Conservation (phyloP, 106 monocot species). For the Apostasia ramifera region DNA sequence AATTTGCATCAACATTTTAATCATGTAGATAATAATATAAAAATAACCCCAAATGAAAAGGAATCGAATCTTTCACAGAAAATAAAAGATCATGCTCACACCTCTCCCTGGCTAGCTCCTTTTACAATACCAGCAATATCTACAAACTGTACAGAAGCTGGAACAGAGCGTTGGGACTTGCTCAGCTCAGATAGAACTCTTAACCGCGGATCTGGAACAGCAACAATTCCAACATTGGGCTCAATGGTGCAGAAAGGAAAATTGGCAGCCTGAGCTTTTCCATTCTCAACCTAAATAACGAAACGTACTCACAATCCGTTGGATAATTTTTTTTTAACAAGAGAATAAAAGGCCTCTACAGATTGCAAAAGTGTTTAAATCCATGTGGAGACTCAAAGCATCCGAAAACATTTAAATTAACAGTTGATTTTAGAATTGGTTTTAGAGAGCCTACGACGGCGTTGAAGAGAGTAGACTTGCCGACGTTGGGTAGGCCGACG, state of each 20-base stretch:
- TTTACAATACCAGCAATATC: constrained; percentile 97
- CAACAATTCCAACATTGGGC: constrained; percentile 93
- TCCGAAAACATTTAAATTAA: too few relatives aligned
- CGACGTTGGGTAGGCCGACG: constrained; percentile 94
- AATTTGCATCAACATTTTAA: too few relatives aligned
- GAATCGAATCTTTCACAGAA: too few relatives aligned
- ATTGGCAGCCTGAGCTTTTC: constrained; percentile 98
- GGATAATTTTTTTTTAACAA: background rate
- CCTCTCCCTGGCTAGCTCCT: constrained; percentile 99
- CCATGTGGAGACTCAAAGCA: too few relatives aligned
- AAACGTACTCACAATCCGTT: constrained; percentile 40
- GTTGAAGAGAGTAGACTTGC: constrained; percentile 96
- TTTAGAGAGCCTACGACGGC: constrained; percentile 54
- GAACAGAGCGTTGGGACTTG: constrained; percentile 63
- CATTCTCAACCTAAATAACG: constrained; percentile 83
- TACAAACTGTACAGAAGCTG: constrained; percentile 89
- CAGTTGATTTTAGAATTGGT: too few relatives aligned
- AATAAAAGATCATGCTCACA: constrained; percentile 6
- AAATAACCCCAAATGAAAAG: too few relatives aligned
- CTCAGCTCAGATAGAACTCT: constrained; percentile 74
- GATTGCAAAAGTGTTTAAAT: too few relatives aligned
- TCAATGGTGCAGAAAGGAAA: constrained; percentile 98
- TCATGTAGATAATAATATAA: too few relatives aligned
- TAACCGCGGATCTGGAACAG: constrained; percentile 80
- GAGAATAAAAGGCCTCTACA: too few relatives aligned